Evolutionary conservation across 1,284 basidiomycete species (phyloP).

Genomic region (Laetiporus sulphureus): DNA sequence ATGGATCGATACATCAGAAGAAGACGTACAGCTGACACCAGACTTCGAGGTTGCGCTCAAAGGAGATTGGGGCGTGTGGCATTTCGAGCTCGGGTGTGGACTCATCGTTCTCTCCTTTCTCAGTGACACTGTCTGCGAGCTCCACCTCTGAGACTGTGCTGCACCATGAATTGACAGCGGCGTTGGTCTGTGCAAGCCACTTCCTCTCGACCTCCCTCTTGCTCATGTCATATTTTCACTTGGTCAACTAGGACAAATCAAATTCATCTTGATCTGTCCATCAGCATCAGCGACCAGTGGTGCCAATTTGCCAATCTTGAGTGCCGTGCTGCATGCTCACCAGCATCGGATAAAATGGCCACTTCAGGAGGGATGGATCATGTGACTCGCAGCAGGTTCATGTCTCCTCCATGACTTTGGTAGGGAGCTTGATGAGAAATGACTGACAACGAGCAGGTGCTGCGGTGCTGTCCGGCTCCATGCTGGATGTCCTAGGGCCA

Average conservation of each 20-base stretch:
- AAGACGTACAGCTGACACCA: too few species aligned
- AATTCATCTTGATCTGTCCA: too few species aligned
- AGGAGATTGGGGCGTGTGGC: slow-evolving; percentile 61
- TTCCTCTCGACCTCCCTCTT: slow-evolving; percentile 83
- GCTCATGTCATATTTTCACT: slow-evolving; percentile 77
- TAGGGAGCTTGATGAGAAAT: slow-evolving; percentile 60
- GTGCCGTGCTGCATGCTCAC: too few species aligned
- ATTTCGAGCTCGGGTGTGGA: slow-evolving; percentile 29
- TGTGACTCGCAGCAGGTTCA: slow-evolving; percentile 40
- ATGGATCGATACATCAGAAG: too few species aligned
- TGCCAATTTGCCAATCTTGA: too few species aligned
- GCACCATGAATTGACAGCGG: slow-evolving; percentile 50
- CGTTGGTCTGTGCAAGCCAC: slow-evolving; percentile 65
- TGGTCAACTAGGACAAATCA: slow-evolving; percentile 72
- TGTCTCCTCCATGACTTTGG: slow-evolving; percentile 57
- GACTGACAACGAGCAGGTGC: slow-evolving; percentile 60
- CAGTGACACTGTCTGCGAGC: slow-evolving; percentile 14
- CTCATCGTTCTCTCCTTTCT: slow-evolving; percentile 15
- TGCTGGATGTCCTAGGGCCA: slow-evolving; percentile 6
- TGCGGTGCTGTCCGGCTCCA: slow-evolving; percentile 24
- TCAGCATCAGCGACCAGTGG: neutral
- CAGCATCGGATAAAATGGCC: slow-evolving; percentile 44
- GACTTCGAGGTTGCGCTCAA: slow-evolving; percentile 1
- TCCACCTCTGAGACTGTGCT: slow-evolving; percentile 12
- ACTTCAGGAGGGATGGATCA: slow-evolving; percentile 51